Conservation (phyloP, 768 basidiomycete species). For the Podaxis rugospora region DNA sequence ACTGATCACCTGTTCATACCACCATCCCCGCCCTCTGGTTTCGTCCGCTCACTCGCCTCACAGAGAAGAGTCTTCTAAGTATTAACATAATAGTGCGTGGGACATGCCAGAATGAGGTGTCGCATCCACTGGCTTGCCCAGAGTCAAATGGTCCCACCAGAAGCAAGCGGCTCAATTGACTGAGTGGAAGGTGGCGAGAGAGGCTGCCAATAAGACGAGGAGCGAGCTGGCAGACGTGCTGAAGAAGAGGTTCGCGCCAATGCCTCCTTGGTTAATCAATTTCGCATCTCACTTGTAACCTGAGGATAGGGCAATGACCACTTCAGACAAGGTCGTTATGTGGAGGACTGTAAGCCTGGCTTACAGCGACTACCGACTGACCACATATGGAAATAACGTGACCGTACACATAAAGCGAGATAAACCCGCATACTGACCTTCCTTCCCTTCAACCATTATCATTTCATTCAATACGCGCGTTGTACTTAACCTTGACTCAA, state of each 20-base stretch:
- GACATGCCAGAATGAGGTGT: not conserved
- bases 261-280: not conserved
- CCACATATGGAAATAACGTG: too few relatives aligned
- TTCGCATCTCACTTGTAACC: not conserved
- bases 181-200: not conserved
- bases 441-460: too few relatives aligned
- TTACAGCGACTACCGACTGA: too few relatives aligned
- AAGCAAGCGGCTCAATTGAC: not conserved
- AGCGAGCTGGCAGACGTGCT: slow-evolving; percentile 10
- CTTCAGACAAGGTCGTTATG: slow-evolving; percentile 27
- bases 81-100: not conserved
- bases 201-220: not conserved
- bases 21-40: too few relatives aligned
- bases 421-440: too few relatives aligned
- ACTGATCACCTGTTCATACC: not conserved
- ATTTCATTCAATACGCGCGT: too few relatives aligned
- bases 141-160: not conserved
- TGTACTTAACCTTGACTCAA: too few relatives aligned
- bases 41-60: too few relatives aligned
- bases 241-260: slow-evolving; percentile 13
- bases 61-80: too few relatives aligned
- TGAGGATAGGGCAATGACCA: slow-evolving; percentile 26
- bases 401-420: too few relatives aligned
- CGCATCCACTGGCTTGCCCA: not conserved
- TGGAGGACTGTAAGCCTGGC: too few relatives aligned